Percentiles rank a stretch among this genome's conserved stretches.
Conservation (phyloP, 1,139 yeast genomes). For the Yamadazyma taylorii region DNA sequence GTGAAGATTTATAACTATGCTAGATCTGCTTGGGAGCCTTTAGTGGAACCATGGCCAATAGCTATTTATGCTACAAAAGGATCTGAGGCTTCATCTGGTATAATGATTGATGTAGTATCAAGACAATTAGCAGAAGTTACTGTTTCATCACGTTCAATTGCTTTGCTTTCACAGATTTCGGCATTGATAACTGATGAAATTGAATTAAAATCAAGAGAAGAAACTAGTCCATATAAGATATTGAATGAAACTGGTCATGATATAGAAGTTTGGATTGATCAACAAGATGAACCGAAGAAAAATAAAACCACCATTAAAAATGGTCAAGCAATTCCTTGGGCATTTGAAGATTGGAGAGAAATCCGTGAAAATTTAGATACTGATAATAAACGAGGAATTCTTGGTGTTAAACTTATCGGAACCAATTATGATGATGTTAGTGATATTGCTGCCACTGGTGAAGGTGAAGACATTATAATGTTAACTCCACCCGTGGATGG, state of each 20-base stretch:
- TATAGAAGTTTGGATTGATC: slow-evolving; percentile 74
- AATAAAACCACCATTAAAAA: slow-evolving; percentile 38
- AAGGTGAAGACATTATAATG: slow-evolving; percentile 78
- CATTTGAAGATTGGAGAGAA: slow-evolving; percentile 90
- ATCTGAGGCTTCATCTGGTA: slow-evolving; percentile 43
- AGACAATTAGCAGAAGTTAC: slow-evolving; percentile 78
- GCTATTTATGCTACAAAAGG: slow-evolving; percentile 66
- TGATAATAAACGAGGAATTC: slow-evolving; percentile 55
- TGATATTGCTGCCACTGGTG: slow-evolving; percentile 68
- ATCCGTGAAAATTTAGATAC: slow-evolving; percentile 79
- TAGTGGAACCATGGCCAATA: slow-evolving; percentile 85
- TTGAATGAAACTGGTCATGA: slow-evolving; percentile 84
- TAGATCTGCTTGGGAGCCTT: slow-evolving; percentile 94
- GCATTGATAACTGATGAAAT: slow-evolving; percentile 56
- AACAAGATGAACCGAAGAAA: slow-evolving; percentile 16
- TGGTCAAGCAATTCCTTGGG: slow-evolving; percentile 70
- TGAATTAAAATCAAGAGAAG: slow-evolving; percentile 66
- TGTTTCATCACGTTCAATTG: slow-evolving; percentile 77
- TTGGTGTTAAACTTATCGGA: slow-evolving; percentile 60
- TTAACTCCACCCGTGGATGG: slow-evolving; percentile 62
- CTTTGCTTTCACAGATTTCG: slow-evolving; percentile 69
- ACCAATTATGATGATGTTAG: slow-evolving; percentile 56
- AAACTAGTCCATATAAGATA: slow-evolving; percentile 79
- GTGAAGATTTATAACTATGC: slow-evolving; percentile 88
- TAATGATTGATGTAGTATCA: slow-evolving; percentile 66